Base-by-base conservation (phyloP, 371 early-diverging fungal genomes). In the Zopfochytrium polystomum region DNA sequence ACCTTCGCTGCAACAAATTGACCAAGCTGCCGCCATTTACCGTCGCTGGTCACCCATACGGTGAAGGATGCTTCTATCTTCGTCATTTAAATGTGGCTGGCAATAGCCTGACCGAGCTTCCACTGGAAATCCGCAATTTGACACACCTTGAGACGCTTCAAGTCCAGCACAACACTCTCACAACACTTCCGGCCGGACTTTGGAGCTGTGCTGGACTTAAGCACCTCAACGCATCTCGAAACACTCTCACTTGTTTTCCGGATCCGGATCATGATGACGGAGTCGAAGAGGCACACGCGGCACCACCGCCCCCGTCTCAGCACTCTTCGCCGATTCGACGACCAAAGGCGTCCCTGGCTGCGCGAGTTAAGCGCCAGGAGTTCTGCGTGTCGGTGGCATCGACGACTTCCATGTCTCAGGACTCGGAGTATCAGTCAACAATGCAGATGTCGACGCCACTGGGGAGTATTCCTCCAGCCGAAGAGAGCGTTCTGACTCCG, bases 171-270 rank as follows among this genome's bases (percentile, higher is more conserved):
- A 90, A 95, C 71, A 81, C 85, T 55, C 63, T 95, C 32, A 80
- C 80, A 46, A 67, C 80, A 38, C 68, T 95, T 0, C 92, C 93
- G 1, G 76, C 82, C 7, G 90, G 90, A 38, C 90, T 95, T n/a
- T 94, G 94, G 95, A 66, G 80, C 44, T 88, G 90, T 70, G 70
- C 83, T 15, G 77, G 75, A 18, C 79, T 95, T n/a, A 70, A 74
- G 43, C 52, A 70, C 11, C 66, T 91, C 22, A 93, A 91, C 48
- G 78, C 83, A 26, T 90, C 88, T 2, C 89, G 89, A 23, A 95
- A 95, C 58, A 56, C 87, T 20, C 70, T 95, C 11, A 84, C 82
- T 47, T 60, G 71, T 31, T 89, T 90, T 69, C 89, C 87, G 20
- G 76, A 81, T 31, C 87, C 87, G 25, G 66, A 67, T 33, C 66